Conservation (phyloP, 2,329 filamentous ascomycete genomes). For the Cladosporium sp. region DNA sequence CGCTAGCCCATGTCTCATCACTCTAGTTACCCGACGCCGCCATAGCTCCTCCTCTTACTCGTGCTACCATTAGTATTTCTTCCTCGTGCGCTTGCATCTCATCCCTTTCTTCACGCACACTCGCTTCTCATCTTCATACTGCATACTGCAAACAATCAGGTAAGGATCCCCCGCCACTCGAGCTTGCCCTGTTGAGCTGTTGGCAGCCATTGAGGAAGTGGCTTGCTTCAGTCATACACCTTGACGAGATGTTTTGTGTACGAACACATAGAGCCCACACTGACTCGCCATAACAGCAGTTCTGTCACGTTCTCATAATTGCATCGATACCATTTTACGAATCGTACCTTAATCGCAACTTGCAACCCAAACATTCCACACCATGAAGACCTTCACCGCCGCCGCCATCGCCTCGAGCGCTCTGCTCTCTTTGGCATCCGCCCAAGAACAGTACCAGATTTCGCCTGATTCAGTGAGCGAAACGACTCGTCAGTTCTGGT, state of each 20-base stretch:
- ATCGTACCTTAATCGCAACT: not conserved
- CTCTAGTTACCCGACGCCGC: conserved; percentile 17
- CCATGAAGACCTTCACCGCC: conserved; percentile 49
- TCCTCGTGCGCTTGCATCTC: conserved; percentile 14
- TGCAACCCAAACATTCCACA: conserved; percentile 22
- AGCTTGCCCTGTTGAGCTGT: conserved; percentile 2
- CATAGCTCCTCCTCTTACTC: conserved; percentile 15
- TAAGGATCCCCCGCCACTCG: not conserved
- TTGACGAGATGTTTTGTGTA: not conserved
- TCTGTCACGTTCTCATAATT: not conserved
- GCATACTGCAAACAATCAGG: conserved; percentile 1
- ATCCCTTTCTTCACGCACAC: conserved; percentile 18
- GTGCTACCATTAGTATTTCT: conserved; percentile 12
- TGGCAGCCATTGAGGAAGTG: not conserved
- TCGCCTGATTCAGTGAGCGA: conserved; percentile 58
- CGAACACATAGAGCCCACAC: not conserved
- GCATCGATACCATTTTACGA: not conserved
- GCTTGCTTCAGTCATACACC: not conserved
- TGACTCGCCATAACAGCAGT: not conserved
- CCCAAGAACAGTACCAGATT: conserved; percentile 58
- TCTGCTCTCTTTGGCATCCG: conserved; percentile 55
- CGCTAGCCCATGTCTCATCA: conserved; percentile 17
- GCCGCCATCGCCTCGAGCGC: conserved; percentile 51
- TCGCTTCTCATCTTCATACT: conserved; percentile 14
- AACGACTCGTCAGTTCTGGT: conserved; percentile 53